Conservation (phyloP, 495 filamentous ascomycete species). For the Copromyces sp. region DNA sequence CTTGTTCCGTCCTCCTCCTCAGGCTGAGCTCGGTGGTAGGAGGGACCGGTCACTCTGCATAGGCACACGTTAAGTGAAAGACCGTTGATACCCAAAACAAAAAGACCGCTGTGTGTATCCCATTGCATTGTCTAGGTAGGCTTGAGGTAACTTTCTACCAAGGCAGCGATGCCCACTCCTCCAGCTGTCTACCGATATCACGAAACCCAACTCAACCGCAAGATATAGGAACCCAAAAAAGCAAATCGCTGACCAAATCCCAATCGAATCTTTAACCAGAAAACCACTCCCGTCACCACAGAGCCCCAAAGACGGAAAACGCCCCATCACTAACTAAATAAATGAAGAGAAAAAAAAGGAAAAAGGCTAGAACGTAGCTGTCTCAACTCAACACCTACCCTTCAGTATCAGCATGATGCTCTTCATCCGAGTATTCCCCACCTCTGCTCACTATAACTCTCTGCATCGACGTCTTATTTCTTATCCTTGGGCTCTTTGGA, state of each 20-base stretch:
- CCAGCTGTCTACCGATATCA: neutral
- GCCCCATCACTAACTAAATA: no score
- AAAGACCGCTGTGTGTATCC: neutral
- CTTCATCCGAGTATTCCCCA: slow-evolving; percentile 6
- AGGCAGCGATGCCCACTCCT: neutral
- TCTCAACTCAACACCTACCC: neutral
- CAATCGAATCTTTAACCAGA: neutral
- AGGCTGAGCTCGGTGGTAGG: neutral
- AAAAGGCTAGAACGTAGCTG: neutral
- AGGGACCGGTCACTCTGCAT: neutral
- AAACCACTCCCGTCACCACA: neutral
- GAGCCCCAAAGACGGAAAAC: neutral
- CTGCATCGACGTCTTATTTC: neutral
- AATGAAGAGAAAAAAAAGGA: no score
- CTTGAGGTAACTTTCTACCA: neutral
- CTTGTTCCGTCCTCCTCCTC: neutral
- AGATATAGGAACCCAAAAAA: neutral
- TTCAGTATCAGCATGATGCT: slow-evolving; percentile 9
- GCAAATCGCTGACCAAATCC: neutral
- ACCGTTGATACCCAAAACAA: neutral
- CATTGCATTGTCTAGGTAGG: neutral
- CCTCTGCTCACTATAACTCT: neutral
- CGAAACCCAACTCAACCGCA: neutral
- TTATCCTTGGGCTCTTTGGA: neutral
- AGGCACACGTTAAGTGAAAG: neutral